Conservation (phyloP, 176 grass and related monocot species). For the Eragrostis nindensis region DNA sequence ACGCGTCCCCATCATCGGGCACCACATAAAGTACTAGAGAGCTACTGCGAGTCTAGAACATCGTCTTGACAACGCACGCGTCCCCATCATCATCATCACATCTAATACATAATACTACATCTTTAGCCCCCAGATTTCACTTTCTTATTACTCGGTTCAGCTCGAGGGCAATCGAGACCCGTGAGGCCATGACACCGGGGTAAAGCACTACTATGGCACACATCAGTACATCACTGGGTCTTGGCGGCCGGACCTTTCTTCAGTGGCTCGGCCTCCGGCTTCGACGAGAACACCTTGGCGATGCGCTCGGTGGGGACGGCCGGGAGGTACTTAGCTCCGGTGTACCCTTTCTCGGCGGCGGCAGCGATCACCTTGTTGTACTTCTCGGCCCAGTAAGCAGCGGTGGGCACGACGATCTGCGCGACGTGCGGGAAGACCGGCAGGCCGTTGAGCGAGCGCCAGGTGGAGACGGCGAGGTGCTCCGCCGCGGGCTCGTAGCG, state of each 20-base stretch:
- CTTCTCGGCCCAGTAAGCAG: conserved; percentile 64
- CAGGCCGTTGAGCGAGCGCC: conserved; percentile 78
- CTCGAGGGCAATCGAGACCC: neutral
- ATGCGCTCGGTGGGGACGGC: conserved; percentile 69
- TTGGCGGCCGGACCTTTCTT: neutral
- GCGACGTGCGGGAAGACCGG: conserved; percentile 75
- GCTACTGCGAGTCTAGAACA: neutral
- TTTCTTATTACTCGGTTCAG: neutral
- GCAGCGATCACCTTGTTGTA: conserved; percentile 64
- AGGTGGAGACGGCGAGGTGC: conserved; percentile 65
- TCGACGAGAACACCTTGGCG: conserved; percentile 62
- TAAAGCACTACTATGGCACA: neutral
- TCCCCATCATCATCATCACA: neutral
- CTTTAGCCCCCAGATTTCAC: neutral
- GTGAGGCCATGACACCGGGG: neutral
- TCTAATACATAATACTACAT: neutral
- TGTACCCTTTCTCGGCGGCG: conserved; percentile 33
- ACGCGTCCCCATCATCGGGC: neutral
- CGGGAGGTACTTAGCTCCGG: conserved; percentile 52
- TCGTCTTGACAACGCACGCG: neutral
- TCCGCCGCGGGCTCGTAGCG: conserved; percentile 76
- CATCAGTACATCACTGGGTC: neutral
- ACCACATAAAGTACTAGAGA: too few relatives aligned
- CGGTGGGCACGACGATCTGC: conserved; percentile 70
- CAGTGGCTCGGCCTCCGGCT: neutral